These are phyloP conservation scores for Wickerhamomyces chaumierensis DNA, from an alignment of 805 yeast genomes.

Conservation along the genomic window DNA sequence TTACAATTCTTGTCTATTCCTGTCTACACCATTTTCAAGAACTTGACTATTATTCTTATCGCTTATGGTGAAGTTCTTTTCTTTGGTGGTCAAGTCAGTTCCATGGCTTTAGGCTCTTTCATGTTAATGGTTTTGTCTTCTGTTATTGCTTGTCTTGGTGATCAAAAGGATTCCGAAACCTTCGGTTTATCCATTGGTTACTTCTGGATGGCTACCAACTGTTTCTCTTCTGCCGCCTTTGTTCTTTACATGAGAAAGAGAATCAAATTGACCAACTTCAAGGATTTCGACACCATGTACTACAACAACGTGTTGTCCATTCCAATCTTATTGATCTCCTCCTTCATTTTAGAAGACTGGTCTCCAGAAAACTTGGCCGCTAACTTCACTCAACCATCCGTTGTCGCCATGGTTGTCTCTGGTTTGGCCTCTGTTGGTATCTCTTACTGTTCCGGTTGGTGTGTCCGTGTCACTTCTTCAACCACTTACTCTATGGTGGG, in stretches of 20 bases:
- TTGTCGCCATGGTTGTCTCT: conserved; percentile 76
- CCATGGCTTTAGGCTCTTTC: conserved; percentile 85
- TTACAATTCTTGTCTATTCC: conserved; percentile 86
- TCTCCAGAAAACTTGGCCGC: conserved; percentile 58
- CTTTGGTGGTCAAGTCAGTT: conserved; percentile 88
- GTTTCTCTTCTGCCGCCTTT: conserved; percentile 87
- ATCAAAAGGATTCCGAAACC: conserved; percentile 26
- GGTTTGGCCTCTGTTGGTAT: conserved; percentile 95
- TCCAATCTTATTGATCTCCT: conserved; percentile 72
- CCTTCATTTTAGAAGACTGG: conserved; percentile 89
- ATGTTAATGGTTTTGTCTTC: conserved; percentile 89
- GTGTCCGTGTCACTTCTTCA: conserved; percentile 97
- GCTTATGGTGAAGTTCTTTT: conserved; percentile 97
- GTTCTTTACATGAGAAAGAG: conserved; percentile 95
- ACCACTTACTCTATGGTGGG: conserved; percentile 99
- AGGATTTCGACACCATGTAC: conserved; percentile 96
- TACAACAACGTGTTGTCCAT: conserved; percentile 91
- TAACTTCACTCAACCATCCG: conserved; percentile 68
- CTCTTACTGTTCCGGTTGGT: conserved; percentile 99
- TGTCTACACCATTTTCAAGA: conserved; percentile 95
- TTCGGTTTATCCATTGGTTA: conserved; percentile 60
- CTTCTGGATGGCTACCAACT: conserved; percentile 94
- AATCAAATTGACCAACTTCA: conserved; percentile 91
- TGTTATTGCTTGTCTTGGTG: conserved; percentile 93
- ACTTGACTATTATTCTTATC: conserved; percentile 88